These are phyloP conservation scores for Yamadazyma atlantica DNA, from an alignment of 1,139 yeast species.

Conservation along the genomic window DNA sequence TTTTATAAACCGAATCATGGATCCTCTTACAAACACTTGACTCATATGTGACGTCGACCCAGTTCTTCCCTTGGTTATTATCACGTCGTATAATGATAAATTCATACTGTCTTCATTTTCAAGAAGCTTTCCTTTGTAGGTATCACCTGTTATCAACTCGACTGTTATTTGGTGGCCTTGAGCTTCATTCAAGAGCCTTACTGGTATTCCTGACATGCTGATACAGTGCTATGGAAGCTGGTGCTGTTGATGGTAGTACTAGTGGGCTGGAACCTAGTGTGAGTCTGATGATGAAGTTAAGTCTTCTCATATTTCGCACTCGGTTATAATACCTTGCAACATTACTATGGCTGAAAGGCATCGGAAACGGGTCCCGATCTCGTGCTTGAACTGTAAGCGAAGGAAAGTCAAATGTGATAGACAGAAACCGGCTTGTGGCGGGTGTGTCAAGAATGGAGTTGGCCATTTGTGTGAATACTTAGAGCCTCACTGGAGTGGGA, in stretches of 20 bases:
- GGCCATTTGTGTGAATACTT: slow-evolving; percentile 43
- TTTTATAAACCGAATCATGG: slow-evolving; percentile 79
- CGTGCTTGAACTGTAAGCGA: slow-evolving; percentile 44
- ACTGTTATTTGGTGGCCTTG: slow-evolving; percentile 84
- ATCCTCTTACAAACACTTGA: slow-evolving; percentile 88
- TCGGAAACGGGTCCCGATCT: slow-evolving; percentile 40
- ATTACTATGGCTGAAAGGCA: slow-evolving; percentile 16
- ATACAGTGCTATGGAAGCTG: neutral
- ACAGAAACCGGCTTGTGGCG: slow-evolving; percentile 43
- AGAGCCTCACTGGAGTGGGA: slow-evolving; percentile 41
- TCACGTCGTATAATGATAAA: slow-evolving; percentile 79
- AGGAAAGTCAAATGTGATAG: slow-evolving; percentile 50
- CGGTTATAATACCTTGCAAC: too few relatives aligned
- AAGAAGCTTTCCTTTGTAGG: slow-evolving; percentile 80
- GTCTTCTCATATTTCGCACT: too few relatives aligned
- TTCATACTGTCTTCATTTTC: slow-evolving; percentile 95
- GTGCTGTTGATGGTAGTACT: too few relatives aligned
- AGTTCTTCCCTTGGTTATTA: slow-evolving; percentile 64
- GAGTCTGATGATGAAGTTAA: too few relatives aligned
- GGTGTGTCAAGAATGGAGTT: slow-evolving; percentile 44
- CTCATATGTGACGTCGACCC: slow-evolving; percentile 78
- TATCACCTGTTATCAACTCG: slow-evolving; percentile 83
- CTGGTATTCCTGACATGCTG: slow-evolving; percentile 68
- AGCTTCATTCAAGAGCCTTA: slow-evolving; percentile 84
- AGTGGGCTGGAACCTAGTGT: too few relatives aligned